Conservation (phyloP, 192 early-diverging fungal species). For the Entophlyctis luteolus region DNA sequence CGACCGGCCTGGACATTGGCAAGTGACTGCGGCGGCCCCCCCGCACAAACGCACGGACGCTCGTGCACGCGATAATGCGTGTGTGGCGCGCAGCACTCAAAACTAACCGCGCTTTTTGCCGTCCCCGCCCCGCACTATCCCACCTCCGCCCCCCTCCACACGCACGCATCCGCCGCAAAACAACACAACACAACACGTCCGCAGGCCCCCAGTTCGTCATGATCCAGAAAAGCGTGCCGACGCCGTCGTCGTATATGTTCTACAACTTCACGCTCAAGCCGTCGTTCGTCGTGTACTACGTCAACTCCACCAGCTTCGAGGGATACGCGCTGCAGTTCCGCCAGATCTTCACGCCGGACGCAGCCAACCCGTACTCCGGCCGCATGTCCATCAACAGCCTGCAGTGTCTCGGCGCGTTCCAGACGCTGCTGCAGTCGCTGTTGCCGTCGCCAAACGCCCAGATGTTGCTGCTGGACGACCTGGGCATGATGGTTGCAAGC, state of each 20-base stretch:
- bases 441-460: background rate
- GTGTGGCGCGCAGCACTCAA: too few species aligned
- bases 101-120: too few species aligned
- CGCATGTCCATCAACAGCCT: background rate
- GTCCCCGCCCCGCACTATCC: too few species aligned
- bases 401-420: background rate
- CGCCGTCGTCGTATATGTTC: background rate
- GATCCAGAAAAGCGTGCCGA: too few species aligned
- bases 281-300: background rate
- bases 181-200: background rate
- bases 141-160: too few species aligned
- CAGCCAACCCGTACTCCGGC: background rate
- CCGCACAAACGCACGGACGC: too few species aligned
- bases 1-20: background rate
- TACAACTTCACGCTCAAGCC: background rate
- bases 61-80: too few species aligned
- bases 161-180: too few species aligned
- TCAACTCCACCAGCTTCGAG: background rate
- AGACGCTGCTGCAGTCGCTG: background rate
- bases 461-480: background rate
- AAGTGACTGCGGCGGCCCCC: too few species aligned
- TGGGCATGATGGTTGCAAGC: background rate
- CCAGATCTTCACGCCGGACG: background rate
- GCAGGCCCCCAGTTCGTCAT: too few species aligned
- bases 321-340: background rate